Evolutionary conservation across 495 filamentous ascomycete species (phyloP).

Genomic region (Rusavskia elegans): DNA sequence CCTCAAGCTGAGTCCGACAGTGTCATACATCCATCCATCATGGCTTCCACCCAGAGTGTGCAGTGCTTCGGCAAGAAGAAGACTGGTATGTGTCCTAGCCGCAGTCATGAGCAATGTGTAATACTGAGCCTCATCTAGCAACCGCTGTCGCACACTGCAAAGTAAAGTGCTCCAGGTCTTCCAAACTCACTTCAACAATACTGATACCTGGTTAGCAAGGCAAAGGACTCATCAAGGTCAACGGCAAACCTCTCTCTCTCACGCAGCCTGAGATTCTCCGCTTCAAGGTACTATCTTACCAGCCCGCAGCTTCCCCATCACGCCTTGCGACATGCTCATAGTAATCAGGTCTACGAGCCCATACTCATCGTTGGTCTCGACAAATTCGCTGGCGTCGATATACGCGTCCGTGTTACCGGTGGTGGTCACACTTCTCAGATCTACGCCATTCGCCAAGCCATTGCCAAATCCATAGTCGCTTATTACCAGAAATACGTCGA

Average conservation of each 20-base stretch:
- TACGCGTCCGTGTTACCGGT: conserved; percentile 89
- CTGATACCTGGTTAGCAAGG: conserved; percentile 42
- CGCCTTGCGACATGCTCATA: neutral
- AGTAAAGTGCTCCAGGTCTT: conserved; percentile 34
- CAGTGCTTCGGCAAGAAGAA: conserved; percentile 95
- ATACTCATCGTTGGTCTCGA: conserved; percentile 89
- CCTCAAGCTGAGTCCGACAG: neutral
- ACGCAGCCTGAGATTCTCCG: conserved; percentile 92
- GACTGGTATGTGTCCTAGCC: conserved; percentile 38
- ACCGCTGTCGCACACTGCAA: conserved; percentile 90
- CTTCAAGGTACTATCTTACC: conserved; percentile 56
- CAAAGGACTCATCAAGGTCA: conserved; percentile 94
- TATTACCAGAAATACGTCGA: conserved; percentile 99
- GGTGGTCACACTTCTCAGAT: conserved; percentile 98
- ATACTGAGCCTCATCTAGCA: conserved; percentile 29
- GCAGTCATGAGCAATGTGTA: neutral
- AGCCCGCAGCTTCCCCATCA: conserved; percentile 1
- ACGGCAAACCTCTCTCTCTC: conserved; percentile 86
- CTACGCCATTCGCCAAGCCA: conserved; percentile 97
- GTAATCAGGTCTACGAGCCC: conserved; percentile 75
- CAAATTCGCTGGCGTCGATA: conserved; percentile 93
- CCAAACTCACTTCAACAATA: too few relatives aligned
- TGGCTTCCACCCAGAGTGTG: conserved; percentile 70
- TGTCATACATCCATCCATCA: conserved; percentile 26
- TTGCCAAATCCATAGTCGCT: conserved; percentile 93